phyloP scores from a whole-genome alignment of 2,329 filamentous ascomycete genomes.

The Colletotrichum sp. region DNA sequence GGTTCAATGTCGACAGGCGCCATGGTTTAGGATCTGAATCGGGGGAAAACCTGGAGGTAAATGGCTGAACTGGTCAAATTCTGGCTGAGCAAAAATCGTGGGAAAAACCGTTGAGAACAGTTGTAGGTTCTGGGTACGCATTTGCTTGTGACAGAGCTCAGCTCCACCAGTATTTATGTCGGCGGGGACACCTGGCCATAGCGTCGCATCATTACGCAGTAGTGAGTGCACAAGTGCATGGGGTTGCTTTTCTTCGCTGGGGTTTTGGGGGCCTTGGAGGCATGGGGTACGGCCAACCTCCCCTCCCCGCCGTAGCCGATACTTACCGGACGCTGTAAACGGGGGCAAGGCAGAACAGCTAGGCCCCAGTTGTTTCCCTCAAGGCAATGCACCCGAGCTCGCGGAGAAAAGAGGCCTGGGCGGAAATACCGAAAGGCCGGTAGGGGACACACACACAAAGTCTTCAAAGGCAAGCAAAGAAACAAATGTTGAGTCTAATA shows the following conservation, averaged over 20 bases:
- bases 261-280: not conserved
- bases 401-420: not conserved
- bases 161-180: constrained; percentile 17
- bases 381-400: not conserved
- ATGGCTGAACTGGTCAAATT: not conserved
- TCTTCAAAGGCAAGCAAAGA: not conserved
- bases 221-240: not conserved
- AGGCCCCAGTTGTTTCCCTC: not conserved
- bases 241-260: not conserved
- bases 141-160: constrained; percentile 19
- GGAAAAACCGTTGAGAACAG: constrained; percentile 15
- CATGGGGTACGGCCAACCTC: not conserved
- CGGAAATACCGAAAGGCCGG: not conserved
- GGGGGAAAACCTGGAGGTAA: not conserved
- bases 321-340: not conserved
- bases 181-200: constrained; percentile 20
- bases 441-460: not conserved
- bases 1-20: constrained; percentile 36
- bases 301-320: not conserved
- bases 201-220: constrained; percentile 16
- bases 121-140: not conserved
- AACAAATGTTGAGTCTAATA: not conserved
- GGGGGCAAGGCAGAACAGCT: not conserved
- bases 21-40: constrained; percentile 35
- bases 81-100: not conserved